phyloP scores from a whole-genome alignment of 2,329 filamentous ascomycete genomes.

The Diaporthe caulivora region DNA sequence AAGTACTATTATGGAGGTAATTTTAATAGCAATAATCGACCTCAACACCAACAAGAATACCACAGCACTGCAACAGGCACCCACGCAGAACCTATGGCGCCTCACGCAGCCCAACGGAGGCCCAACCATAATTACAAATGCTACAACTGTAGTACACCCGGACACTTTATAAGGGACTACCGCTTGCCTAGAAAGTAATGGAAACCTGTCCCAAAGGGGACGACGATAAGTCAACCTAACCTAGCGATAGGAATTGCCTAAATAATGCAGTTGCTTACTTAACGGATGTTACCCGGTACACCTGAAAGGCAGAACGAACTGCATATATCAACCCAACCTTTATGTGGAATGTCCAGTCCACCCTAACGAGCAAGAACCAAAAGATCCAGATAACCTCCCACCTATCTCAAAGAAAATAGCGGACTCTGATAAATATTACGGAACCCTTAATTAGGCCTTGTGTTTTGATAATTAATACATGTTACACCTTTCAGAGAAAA shows the following conservation, averaged over 20 bases:
- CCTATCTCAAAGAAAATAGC: background rate
- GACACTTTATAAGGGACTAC: too few species aligned
- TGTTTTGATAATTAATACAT: background rate
- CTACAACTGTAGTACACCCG: background rate
- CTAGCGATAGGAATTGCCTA: background rate
- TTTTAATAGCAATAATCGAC: too few species aligned
- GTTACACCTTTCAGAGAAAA: conserved; percentile 6
- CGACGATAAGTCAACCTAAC: background rate
- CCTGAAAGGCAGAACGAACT: background rate
- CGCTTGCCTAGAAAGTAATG: too few species aligned
- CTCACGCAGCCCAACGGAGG: too few species aligned
- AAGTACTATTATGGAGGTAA: too few species aligned
- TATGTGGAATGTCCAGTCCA: background rate
- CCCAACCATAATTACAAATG: background rate
- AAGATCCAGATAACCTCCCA: background rate
- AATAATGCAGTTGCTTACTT: background rate
- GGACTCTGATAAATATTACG: background rate
- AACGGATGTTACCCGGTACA: background rate
- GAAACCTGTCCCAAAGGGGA: background rate
- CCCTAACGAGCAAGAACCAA: background rate
- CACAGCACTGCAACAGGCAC: too few species aligned
- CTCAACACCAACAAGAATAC: too few species aligned
- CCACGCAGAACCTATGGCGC: too few species aligned
- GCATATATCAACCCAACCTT: conserved; percentile 1
- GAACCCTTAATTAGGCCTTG: background rate